Evolutionary conservation across 805 yeast genomes (phyloP), one percentile per base, ranked within the genome.

Genomic region (Candida corydali): DNA sequence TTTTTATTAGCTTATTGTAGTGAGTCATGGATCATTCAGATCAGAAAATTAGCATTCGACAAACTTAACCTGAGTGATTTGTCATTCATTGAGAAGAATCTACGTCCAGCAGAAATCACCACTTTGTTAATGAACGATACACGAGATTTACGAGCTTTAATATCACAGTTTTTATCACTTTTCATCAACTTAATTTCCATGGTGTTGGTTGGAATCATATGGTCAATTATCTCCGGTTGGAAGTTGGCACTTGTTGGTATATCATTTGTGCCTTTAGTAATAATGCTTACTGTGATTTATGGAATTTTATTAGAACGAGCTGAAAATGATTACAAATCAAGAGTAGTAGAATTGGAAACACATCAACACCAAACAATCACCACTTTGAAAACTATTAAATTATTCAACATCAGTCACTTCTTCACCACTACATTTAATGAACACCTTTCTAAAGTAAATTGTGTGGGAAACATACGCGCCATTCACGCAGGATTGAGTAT

Each of bases 191-290:
- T 85, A 26, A 34, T 74, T 2, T 62, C 78, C 0, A 68, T 87
- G 32, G 62, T 82, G 0, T 26, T 65, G 0, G 57, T 78, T 18
- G 94, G 96, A 3, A 43, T 80, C 4, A 62, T 77, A 5, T 93
- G 97, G 97, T 79, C 96, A 0, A 43, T 87, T 1, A 70, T 69
- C 0, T 54, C 70, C 8, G 96, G 96, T 0, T 93, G 98, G 98
- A 84, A 82, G 49, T 61, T 93, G 28, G 76, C 96, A 1, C 60
- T 91, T 8, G 93, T 86, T 2, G 94, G 95, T 2, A 49, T 89
- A 8, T 72, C 95, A 0, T 67, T 88, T 55, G 70, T 84, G 10
- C 94, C 96, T 0, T 44, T 79, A 9, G 77, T 85, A 34, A 48
- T 75, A 0, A 17, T 75, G 0, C 50, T 78, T 1, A 73, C 89